Evolutionary conservation across 2,329 filamentous ascomycete species (phyloP).

Genomic region (Colletotrichum sp.): DNA sequence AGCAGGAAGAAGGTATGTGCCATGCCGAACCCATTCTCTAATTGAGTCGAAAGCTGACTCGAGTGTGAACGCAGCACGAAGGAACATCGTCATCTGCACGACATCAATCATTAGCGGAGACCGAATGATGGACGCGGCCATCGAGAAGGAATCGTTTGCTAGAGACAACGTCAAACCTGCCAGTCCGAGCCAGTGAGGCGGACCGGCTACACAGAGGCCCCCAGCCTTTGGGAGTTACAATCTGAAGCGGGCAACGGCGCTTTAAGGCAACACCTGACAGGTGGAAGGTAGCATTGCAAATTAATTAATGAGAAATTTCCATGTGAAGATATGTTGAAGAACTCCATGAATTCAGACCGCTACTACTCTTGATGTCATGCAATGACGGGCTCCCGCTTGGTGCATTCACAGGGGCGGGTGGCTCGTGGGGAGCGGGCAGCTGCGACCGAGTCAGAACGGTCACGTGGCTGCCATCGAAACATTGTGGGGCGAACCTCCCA

Average conservation of each 20-base stretch:
- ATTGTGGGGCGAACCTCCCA: not conserved
- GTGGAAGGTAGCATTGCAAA: not conserved
- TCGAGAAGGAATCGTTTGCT: conserved; percentile 72
- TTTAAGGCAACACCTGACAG: not conserved
- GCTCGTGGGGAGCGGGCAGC: not conserved
- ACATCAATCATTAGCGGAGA: conserved; percentile 92
- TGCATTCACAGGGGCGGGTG: not conserved
- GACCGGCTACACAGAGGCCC: not conserved
- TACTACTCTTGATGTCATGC: not conserved
- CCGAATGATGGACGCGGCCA: conserved; percentile 83
- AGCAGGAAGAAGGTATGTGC: conserved; percentile 72
- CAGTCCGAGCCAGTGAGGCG: conserved; percentile 23
- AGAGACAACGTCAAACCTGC: conserved; percentile 34
- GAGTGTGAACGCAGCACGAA: conserved; percentile 57
- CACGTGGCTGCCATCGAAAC: not conserved
- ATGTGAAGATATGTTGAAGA: not conserved
- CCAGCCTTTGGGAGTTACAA: not conserved
- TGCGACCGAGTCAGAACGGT: not conserved
- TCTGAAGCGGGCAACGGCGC: not conserved
- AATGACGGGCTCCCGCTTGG: not conserved
- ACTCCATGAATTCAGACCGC: not conserved
- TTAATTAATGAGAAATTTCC: not conserved
- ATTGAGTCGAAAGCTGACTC: not conserved
- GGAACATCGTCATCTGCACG: conserved; percentile 89
- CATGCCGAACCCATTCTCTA: not conserved